Percentiles rank a stretch among this genome's conserved stretches.
phyloP scores from a whole-genome alignment of 352 stramenopile species.

The Globisporangium iwayamae region DNA sequence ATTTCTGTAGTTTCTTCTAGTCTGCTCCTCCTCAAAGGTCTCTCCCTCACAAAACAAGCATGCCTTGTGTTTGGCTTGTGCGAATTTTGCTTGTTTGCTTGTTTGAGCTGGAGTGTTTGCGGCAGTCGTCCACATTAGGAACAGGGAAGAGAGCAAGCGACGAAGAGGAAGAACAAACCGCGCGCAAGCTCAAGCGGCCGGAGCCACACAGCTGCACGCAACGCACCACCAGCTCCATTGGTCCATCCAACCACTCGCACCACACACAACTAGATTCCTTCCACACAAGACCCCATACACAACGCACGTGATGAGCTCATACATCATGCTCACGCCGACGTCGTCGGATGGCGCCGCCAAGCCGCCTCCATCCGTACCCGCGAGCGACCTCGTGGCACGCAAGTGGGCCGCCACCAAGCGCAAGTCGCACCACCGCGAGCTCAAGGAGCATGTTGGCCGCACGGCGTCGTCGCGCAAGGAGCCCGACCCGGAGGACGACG shows the following conservation, averaged over 20 bases:
- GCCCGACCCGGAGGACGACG: conserved; percentile 29
- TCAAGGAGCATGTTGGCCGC: conserved; percentile 16
- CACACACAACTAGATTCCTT: conserved; percentile 1
- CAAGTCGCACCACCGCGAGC: conserved; percentile 15
- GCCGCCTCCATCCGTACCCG: conserved; percentile 19
- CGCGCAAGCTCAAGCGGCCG: neutral
- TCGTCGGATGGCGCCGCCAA: conserved; percentile 20
- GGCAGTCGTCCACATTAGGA: conserved; percentile 2
- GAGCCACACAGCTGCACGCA: neutral
- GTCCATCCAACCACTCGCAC: neutral
- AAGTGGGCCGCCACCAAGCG: conserved; percentile 41
- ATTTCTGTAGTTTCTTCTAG: no score
- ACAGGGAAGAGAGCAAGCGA: conserved; percentile 1
- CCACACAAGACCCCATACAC: neutral
- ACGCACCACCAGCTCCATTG: neutral
- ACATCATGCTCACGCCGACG: conserved; percentile 56
- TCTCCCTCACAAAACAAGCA: no score
- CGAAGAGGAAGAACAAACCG: neutral
- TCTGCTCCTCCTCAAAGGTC: no score
- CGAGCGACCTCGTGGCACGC: conserved; percentile 35
- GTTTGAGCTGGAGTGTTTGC: neutral
- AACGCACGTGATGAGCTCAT: conserved; percentile 22
- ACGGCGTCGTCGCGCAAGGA: conserved; percentile 34
- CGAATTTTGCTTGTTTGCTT: neutral
- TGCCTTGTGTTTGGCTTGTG: neutral